Conservation (phyloP, 176 grass and related monocot genomes). For the Eleusine indica region DNA sequence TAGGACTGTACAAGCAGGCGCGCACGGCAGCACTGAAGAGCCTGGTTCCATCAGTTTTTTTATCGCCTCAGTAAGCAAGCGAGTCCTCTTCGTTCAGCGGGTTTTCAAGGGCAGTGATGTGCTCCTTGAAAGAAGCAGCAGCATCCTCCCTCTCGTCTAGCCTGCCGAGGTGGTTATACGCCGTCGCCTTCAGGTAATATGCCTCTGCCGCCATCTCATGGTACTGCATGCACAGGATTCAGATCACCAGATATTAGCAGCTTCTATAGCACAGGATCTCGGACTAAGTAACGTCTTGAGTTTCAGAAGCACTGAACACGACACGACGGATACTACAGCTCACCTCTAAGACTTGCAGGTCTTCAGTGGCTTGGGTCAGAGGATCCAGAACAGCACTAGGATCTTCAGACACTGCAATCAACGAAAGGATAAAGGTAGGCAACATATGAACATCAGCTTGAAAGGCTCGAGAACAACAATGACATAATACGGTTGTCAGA, state of each 20-base stretch:
- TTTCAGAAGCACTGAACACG: background rate
- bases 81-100: constrained; percentile 57
- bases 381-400: constrained; percentile 75
- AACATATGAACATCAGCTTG: background rate
- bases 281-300: background rate
- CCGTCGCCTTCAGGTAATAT: constrained; percentile 76
- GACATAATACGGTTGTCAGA: background rate
- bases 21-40: background rate
- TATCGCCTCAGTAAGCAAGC: constrained; percentile 30
- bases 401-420: constrained; percentile 62
- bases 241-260: background rate
- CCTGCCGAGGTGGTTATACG: constrained; percentile 64
- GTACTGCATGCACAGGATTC: constrained; percentile 48
- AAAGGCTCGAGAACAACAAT: background rate
- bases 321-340: constrained; percentile 4
- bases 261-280: background rate
- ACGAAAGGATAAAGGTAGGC: background rate
- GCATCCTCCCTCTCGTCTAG: constrained; percentile 73
- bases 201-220: constrained; percentile 88
- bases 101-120: constrained; percentile 58
- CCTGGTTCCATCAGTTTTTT: background rate
- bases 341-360: constrained; percentile 90
- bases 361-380: constrained; percentile 76
- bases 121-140: constrained; percentile 65
- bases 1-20: background rate